Percentiles rank a stretch among this genome's conserved stretches.
Evolutionary conservation across 495 filamentous ascomycete genomes (phyloP).

Genomic region (Penicillium manginii): DNA sequence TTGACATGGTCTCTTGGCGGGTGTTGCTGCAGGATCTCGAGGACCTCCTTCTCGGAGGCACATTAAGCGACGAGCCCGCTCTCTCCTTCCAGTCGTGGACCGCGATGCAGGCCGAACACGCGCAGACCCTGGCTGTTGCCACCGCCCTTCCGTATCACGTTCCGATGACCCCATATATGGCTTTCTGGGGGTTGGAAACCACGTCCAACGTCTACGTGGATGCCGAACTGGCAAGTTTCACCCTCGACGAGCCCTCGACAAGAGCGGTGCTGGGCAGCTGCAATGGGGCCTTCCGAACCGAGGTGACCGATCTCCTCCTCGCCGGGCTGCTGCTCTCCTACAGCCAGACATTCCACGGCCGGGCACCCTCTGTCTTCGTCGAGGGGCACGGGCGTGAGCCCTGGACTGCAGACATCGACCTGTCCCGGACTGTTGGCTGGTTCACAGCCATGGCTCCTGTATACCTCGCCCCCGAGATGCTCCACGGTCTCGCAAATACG

Average conservation of each 20-base stretch:
- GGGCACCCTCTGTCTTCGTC: slow-evolving; percentile 57
- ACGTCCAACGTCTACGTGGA: slow-evolving; percentile 52
- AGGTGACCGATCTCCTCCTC: slow-evolving; percentile 57
- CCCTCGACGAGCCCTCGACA: slow-evolving; percentile 49
- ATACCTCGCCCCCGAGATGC: slow-evolving; percentile 32
- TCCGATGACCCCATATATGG: slow-evolving; percentile 35
- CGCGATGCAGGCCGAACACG: slow-evolving; percentile 45
- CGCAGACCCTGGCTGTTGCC: slow-evolving; percentile 26
- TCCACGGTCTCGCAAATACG: slow-evolving; percentile 30
- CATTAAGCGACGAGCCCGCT: slow-evolving; percentile 40
- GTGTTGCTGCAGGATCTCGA: slow-evolving; percentile 69
- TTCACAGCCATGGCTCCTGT: slow-evolving; percentile 61
- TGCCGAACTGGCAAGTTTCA: slow-evolving; percentile 45
- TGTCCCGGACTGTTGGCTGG: slow-evolving; percentile 64
- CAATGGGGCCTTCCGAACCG: slow-evolving; percentile 52
- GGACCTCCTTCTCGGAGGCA: slow-evolving; percentile 54
- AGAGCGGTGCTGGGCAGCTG: slow-evolving; percentile 43
- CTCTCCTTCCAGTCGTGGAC: slow-evolving; percentile 71
- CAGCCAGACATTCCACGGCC: slow-evolving; percentile 50
- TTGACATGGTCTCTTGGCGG: slow-evolving; percentile 74
- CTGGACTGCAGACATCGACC: slow-evolving; percentile 51
- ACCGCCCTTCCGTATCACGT: slow-evolving; percentile 38
- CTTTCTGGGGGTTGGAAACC: slow-evolving; percentile 58
- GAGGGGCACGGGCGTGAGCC: slow-evolving; percentile 63
- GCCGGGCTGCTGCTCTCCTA: slow-evolving; percentile 56